Evolutionary conservation across 2,329 filamentous ascomycete species (phyloP).

Genomic region (Paradendryphiella salina): DNA sequence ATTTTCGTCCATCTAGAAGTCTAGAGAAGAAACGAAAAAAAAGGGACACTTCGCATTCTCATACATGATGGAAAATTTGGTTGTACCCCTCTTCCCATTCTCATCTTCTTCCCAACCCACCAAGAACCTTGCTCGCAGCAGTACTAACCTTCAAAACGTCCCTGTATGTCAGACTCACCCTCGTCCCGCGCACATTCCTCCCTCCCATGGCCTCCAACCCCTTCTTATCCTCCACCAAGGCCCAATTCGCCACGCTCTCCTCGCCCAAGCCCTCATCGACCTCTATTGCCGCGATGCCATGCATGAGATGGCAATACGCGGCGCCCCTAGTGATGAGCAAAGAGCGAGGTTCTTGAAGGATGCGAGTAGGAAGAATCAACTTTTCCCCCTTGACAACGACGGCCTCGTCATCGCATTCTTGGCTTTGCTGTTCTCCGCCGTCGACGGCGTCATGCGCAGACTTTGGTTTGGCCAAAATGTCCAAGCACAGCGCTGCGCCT

Average conservation of each 20-base stretch:
- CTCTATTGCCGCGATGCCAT: slow-evolving; percentile 69
- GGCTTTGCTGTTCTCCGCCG: not conserved
- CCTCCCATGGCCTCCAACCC: slow-evolving; percentile 53
- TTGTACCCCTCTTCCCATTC: no score
- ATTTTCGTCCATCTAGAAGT: no score
- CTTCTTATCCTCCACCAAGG: slow-evolving; percentile 59
- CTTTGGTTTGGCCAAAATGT: slow-evolving; percentile 61
- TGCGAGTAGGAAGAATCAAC: slow-evolving; percentile 49
- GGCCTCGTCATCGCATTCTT: not conserved
- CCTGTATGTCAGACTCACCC: slow-evolving; percentile 78
- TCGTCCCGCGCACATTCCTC: slow-evolving; percentile 60
- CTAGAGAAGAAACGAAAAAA: no score
- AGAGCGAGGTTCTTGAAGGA: slow-evolving; percentile 84
- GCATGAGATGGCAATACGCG: slow-evolving; percentile 71
- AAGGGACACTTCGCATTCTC: not conserved
- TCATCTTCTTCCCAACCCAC: slow-evolving; percentile 16
- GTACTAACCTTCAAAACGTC: slow-evolving; percentile 67
- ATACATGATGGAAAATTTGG: no score
- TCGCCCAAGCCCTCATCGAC: slow-evolving; percentile 67
- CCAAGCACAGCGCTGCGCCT: slow-evolving; percentile 74
- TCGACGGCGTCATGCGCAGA: slow-evolving; percentile 53
- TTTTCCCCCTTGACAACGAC: not conserved
- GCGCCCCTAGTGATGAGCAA: slow-evolving; percentile 70
- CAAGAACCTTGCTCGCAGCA: slow-evolving; percentile 39
- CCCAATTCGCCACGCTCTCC: slow-evolving; percentile 69